Conservation (phyloP, 208 protist species). For the Trypanosomatidae sp. region DNA sequence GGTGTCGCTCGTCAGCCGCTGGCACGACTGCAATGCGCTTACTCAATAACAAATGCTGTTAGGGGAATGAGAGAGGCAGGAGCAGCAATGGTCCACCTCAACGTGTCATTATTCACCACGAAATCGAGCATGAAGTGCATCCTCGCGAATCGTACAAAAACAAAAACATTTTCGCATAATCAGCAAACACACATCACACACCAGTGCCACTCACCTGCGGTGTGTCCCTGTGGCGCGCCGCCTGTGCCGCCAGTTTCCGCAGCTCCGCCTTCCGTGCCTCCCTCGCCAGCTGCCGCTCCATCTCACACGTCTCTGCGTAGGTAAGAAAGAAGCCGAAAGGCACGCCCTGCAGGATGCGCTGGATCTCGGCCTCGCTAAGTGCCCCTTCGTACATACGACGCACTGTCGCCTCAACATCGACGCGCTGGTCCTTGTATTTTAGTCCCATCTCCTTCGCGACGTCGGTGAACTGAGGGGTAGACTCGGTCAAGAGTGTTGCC, state of each 20-base stretch:
- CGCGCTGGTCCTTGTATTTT: constrained; percentile 53
- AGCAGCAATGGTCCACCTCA: background rate
- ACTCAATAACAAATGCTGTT: background rate
- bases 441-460: constrained; percentile 26
- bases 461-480: background rate
- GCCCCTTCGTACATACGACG: constrained; percentile 69
- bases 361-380: constrained; percentile 75
- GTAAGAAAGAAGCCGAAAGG: constrained; percentile 75
- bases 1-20: background rate
- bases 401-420: constrained; percentile 69
- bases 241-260: constrained; percentile 32
- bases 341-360: constrained; percentile 67
- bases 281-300: constrained; percentile 34
- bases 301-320: constrained; percentile 57
- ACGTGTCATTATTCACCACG: no score
- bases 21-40: background rate
- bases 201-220: constrained; percentile 4
- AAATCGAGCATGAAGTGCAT: background rate
- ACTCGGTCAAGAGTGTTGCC: constrained; percentile 5
- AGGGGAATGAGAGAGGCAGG: background rate
- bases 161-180: background rate
- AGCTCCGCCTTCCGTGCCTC: constrained; percentile 51
- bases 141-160: background rate
- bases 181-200: background rate
- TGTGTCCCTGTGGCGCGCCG: background rate